phyloP scores from a whole-genome alignment of 192 early-diverging fungal species.

The Linnemannia elongata region DNA sequence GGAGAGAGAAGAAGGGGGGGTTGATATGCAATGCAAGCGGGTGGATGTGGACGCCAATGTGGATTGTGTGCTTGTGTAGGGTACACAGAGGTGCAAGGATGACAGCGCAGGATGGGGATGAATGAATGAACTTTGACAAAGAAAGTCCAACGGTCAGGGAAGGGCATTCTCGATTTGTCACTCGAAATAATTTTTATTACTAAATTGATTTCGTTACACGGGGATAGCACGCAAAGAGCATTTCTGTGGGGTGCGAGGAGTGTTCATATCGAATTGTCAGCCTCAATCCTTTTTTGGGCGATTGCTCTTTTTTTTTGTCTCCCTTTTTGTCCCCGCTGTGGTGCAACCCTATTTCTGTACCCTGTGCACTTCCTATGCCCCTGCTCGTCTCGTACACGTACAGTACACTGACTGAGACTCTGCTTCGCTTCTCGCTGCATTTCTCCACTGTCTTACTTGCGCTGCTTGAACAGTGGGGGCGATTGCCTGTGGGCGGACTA shows the following conservation, averaged over 20 bases:
- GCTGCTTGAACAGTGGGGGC: neutral
- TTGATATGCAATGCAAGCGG: too few relatives aligned
- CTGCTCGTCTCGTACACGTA: too few relatives aligned
- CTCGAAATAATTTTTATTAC: neutral
- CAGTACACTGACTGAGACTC: too few relatives aligned
- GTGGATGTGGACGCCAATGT: neutral
- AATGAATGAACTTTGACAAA: neutral
- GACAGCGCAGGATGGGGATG: neutral
- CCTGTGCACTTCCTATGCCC: too few relatives aligned
- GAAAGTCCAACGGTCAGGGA: neutral
- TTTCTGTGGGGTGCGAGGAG: neutral
- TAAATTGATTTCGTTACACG: neutral
- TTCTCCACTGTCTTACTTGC: slow-evolving; percentile 1
- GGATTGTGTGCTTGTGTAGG: neutral
- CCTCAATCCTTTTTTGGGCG: neutral
- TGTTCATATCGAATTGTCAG: neutral
- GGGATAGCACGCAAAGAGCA: neutral
- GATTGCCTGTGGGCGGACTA: too few relatives aligned
- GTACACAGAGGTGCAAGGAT: neutral
- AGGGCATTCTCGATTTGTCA: neutral
- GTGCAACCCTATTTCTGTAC: too few relatives aligned
- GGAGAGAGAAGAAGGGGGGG: too few relatives aligned
- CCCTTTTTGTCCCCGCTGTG: too few relatives aligned
- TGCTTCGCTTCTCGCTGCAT: neutral
- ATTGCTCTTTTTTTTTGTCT: neutral